phyloP scores from a whole-genome alignment of 345 rosid genomes.

The Brassica cretica region DNA sequence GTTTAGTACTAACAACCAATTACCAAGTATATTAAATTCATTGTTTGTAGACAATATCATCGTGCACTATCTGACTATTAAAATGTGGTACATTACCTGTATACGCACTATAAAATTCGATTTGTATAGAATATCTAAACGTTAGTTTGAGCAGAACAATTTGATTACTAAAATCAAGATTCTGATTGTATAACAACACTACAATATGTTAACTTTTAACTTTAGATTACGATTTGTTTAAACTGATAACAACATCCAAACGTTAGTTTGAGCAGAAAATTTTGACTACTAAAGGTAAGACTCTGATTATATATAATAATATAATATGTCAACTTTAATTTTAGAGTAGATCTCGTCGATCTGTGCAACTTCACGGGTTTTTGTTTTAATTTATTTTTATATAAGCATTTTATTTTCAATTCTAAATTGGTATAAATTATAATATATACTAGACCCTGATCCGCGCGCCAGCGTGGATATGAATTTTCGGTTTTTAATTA shows the following conservation, averaged over 20 bases:
- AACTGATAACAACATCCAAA: not conserved
- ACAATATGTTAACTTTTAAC: not conserved
- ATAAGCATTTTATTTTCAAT: too few species aligned
- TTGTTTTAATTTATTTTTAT: too few species aligned
- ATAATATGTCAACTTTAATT: not conserved
- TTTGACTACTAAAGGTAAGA: not conserved
- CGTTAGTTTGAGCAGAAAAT: not conserved
- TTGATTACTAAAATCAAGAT: not conserved
- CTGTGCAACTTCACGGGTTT: too few species aligned
- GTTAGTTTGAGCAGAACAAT: not conserved
- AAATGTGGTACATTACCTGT: not conserved
- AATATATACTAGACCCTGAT: too few species aligned
- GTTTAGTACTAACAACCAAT: not conserved
- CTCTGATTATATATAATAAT: not conserved
- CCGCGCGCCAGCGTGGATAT: too few species aligned
- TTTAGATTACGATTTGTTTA: not conserved
- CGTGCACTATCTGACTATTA: not conserved
- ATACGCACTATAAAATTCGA: not conserved
- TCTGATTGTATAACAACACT: not conserved
- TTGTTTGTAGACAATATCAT: not conserved
- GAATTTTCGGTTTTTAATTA: too few species aligned
- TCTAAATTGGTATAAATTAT: too few species aligned
- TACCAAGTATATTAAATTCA: not conserved
- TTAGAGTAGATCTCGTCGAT: too few species aligned
- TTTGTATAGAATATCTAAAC: slow-evolving; percentile 6